Percentiles rank a stretch among this genome's conserved stretches.
phyloP scores from a whole-genome alignment of 1,284 basidiomycete genomes.

The Puccinia triticina region DNA sequence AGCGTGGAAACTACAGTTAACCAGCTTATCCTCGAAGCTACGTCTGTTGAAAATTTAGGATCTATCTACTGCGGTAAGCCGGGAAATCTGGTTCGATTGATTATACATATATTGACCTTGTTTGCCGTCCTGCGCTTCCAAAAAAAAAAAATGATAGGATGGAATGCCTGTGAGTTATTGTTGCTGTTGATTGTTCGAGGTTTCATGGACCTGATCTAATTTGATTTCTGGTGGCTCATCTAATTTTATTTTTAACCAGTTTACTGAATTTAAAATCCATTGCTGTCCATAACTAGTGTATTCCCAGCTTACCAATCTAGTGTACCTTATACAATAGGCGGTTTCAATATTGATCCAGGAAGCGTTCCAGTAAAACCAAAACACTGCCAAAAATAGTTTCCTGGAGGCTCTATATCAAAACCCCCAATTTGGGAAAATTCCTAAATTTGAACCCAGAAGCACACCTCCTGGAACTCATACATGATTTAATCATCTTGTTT shows the following conservation, averaged over 20 bases:
- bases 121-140: not conserved
- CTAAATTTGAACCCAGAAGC: too few species aligned
- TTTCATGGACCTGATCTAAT: not conserved
- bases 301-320: too few species aligned
- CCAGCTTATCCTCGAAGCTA: slow-evolving; percentile 86
- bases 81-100: not conserved
- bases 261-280: not conserved
- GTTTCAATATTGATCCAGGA: too few species aligned
- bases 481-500: too few species aligned
- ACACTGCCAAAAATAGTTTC: too few species aligned
- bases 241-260: not conserved
- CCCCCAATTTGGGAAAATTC: too few species aligned
- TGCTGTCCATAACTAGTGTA: not conserved
- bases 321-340: too few species aligned
- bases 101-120: not conserved
- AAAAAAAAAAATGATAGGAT: slow-evolving; percentile 5
- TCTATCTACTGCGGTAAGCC: slow-evolving; percentile 68
- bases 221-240: not conserved
- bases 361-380: too few species aligned
- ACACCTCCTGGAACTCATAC: too few species aligned
- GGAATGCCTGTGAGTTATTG: slow-evolving; percentile 44
- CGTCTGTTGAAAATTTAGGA: slow-evolving; percentile 74
- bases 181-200: not conserved
- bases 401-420: too few species aligned
- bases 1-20: slow-evolving; percentile 93